These are phyloP conservation scores for Aphanoascus verrucosus DNA, from an alignment of 2,329 filamentous ascomycete species.

Conservation along the genomic window DNA sequence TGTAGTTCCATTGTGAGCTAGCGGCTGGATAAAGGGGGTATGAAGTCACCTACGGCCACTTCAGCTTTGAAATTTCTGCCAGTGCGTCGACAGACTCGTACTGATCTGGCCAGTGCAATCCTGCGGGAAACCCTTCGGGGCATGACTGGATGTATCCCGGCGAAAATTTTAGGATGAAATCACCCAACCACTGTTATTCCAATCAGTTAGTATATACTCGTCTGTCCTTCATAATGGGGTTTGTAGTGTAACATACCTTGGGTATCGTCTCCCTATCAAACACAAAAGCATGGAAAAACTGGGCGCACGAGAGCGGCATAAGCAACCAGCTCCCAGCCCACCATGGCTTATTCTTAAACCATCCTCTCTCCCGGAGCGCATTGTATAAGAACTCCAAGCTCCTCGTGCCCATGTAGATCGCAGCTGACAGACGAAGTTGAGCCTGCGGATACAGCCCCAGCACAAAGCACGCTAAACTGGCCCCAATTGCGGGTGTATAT, in stretches of 20 bases:
- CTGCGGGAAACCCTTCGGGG: conserved; percentile 56
- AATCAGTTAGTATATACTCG: neutral
- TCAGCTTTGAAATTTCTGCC: conserved; percentile 65
- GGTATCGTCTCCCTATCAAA: conserved; percentile 69
- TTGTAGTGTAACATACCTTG: no score
- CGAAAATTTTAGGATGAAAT: conserved; percentile 60
- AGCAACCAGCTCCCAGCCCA: conserved; percentile 80
- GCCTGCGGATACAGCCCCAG: conserved; percentile 64
- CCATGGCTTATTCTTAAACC: conserved; percentile 58
- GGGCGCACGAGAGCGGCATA: conserved; percentile 64
- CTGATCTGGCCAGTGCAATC: conserved; percentile 61
- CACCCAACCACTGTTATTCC: conserved; percentile 44
- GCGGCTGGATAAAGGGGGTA: neutral
- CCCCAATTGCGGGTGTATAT: conserved; percentile 81
- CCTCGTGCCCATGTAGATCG: conserved; percentile 70
- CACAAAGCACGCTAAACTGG: conserved; percentile 73
- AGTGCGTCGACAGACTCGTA: conserved; percentile 71
- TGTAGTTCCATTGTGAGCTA: conserved; percentile 24
- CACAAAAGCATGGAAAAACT: conserved; percentile 63
- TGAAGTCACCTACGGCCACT: conserved; percentile 63
- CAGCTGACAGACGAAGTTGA: conserved; percentile 64
- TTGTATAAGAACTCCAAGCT: conserved; percentile 84
- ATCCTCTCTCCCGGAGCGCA: conserved; percentile 59
- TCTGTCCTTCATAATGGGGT: neutral
- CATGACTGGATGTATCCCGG: conserved; percentile 66